Evolutionary conservation across 306 rosid species (phyloP), one percentile per base, ranked within the genome.

Genomic region (Lablab purpureus): DNA sequence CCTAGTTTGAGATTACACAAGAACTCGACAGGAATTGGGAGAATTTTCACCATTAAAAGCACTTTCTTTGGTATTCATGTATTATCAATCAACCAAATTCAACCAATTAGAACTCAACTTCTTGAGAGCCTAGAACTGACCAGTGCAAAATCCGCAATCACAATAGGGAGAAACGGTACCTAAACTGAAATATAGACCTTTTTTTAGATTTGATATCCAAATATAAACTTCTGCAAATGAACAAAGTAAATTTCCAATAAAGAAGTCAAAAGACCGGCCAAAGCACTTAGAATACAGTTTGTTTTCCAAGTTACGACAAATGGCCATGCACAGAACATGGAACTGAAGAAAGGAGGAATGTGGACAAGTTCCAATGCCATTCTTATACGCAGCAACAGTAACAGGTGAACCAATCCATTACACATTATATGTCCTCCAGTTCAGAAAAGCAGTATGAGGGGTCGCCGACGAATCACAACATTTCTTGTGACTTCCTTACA

Each of bases 401-500:
- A 71, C 83, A 7, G 62, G 78, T 52, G 83, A 80, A 83, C 76
- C 82, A 69, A 72, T 65, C 83, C 89, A 82, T 77, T 71, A 73
- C 82, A 78, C 66, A 81, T 83, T 60, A 67, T 74, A 76, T 75
- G 66, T 71, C 78, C 87, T 74, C 85, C 74, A 60, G 85, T 83
- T 78, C 89, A 82, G 84, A 67, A 59, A 72, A 77, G 83, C 83
- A 76, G 52, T 59, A 46, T 19, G 67, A 50, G 59, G 72, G 43
- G 50, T 75, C 36, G 65, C 67, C 34, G 10, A 43, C 7, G 14
- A 75, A 82, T 92, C 95, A 89, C 76, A 89, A 78, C 96, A 91
- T 85, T 80, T 91, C 96, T 52, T 91, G 99, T 37, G 99, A 95
- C 81, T 87, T 95, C 81, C 99, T 95, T 85, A 95, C 97, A 15